Evolutionary conservation across 2,329 filamentous ascomycete species (phyloP).

Genomic region (Fragosphaeria purpurea): DNA sequence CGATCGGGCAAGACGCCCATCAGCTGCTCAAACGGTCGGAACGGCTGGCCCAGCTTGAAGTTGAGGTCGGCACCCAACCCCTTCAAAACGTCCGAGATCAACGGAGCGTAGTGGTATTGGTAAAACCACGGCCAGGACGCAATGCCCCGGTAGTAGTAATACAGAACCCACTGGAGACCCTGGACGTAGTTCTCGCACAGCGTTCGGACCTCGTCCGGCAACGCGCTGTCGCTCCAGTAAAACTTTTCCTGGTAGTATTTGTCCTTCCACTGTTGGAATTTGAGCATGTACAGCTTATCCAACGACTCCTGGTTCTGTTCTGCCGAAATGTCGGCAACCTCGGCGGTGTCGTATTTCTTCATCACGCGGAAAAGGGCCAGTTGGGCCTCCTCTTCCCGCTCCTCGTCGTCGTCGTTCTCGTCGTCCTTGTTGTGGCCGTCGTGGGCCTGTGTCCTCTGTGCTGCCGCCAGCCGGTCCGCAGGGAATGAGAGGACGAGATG

Average conservation of each 20-base stretch:
- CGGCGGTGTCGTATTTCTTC: constrained; percentile 83
- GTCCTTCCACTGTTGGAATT: constrained; percentile 89
- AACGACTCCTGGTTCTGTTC: constrained; percentile 72
- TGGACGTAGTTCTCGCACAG: constrained; percentile 91
- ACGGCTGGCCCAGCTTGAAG: constrained; percentile 90
- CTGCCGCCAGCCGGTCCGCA: constrained; percentile 18
- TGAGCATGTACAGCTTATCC: constrained; percentile 77
- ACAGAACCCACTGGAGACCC: constrained; percentile 94
- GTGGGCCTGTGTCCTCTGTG: neutral
- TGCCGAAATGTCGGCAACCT: constrained; percentile 67
- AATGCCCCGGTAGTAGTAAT: constrained; percentile 95
- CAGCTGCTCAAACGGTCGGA: constrained; percentile 88
- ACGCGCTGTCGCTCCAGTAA: constrained; percentile 69
- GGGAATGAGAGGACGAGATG: constrained; percentile 43
- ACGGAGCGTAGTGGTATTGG: constrained; percentile 88
- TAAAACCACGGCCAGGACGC: constrained; percentile 99
- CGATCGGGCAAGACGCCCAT: constrained; percentile 97
- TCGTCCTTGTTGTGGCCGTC: constrained; percentile 40
- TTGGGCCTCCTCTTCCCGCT: constrained; percentile 74
- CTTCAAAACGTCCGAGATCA: constrained; percentile 84
- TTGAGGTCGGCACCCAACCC: constrained; percentile 79
- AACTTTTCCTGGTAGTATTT: constrained; percentile 89
- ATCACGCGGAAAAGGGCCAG: constrained; percentile 77
- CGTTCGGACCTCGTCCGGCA: constrained; percentile 63
- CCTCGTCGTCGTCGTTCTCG: constrained; percentile 58